These are phyloP conservation scores for Globisporangium recalcitrans DNA, from an alignment of 352 stramenopile genomes.

Conservation along the genomic window DNA sequence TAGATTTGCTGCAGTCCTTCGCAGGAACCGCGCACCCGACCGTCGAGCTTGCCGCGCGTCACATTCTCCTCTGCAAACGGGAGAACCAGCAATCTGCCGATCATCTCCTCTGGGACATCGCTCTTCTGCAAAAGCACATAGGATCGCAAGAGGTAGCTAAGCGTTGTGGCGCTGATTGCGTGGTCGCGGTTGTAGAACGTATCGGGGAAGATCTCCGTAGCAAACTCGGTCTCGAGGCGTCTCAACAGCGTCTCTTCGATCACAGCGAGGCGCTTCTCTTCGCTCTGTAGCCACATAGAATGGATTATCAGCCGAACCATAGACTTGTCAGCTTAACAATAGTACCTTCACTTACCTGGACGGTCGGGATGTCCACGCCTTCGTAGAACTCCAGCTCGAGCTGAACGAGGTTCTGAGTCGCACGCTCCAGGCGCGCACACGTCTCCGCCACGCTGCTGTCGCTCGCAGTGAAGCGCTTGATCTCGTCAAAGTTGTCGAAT, in stretches of 20 bases:
- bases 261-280: constrained; percentile 61
- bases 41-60: constrained; percentile 74
- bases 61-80: constrained; percentile 77
- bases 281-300: constrained; percentile 37
- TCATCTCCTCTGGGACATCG: constrained; percentile 78
- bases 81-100: constrained; percentile 64
- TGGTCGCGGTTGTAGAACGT: constrained; percentile 86
- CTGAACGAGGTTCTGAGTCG: constrained; percentile 66
- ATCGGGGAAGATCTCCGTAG: constrained; percentile 83
- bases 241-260: constrained; percentile 70
- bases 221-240: constrained; percentile 79
- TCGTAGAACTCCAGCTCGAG: constrained; percentile 75
- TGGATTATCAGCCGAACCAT: too few relatives aligned
- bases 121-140: constrained; percentile 77
- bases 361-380: constrained; percentile 51
- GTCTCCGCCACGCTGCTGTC: constrained; percentile 39
- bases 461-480: constrained; percentile 30
- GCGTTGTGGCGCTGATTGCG: constrained; percentile 45
- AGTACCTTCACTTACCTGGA: constrained; percentile 40
- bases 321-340: too few relatives aligned
- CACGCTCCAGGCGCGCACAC: constrained; percentile 71
- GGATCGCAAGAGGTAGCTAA: constrained; percentile 68
- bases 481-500: constrained; percentile 68
- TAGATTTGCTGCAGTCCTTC: constrained; percentile 72
- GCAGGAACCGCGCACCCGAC: constrained; percentile 63